Conservation (phyloP, 2,329 filamentous ascomycete genomes). For the Pestalotiopsis sp. region DNA sequence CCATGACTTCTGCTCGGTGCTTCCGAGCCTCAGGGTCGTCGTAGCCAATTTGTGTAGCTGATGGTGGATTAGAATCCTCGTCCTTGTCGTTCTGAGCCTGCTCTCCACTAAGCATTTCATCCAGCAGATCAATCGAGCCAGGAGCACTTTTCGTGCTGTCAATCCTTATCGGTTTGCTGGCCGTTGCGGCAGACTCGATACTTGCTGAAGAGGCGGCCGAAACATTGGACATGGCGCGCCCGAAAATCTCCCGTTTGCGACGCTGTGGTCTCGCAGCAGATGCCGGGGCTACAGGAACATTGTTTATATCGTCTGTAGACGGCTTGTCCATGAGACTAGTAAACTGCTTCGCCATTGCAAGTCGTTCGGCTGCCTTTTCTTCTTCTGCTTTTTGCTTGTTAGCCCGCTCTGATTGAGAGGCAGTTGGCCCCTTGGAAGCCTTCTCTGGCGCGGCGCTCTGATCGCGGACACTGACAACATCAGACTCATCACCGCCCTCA, state of each 20-base stretch:
- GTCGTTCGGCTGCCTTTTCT: slow-evolving; percentile 13
- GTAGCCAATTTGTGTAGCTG: slow-evolving; percentile 58
- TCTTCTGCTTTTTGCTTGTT: slow-evolving; percentile 22
- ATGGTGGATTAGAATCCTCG: slow-evolving; percentile 32
- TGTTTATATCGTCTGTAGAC: slow-evolving; percentile 15
- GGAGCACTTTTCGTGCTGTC: slow-evolving; percentile 18
- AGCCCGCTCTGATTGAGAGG: slow-evolving; percentile 15
- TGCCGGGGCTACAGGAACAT: slow-evolving; percentile 18
- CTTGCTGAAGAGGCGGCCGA: slow-evolving; percentile 52
- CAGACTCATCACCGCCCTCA: slow-evolving; percentile 36
- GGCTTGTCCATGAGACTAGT: slow-evolving; percentile 24
- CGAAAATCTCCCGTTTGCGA: slow-evolving; percentile 54
- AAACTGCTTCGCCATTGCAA: slow-evolving; percentile 28
- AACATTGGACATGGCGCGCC: slow-evolving; percentile 61
- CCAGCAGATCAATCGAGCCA: slow-evolving; percentile 18
- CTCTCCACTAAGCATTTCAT: slow-evolving; percentile 18
- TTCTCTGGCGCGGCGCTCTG: background rate
- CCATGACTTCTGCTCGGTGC: slow-evolving; percentile 28
- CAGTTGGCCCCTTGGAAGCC: background rate
- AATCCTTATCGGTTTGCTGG: slow-evolving; percentile 14
- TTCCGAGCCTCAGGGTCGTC: slow-evolving; percentile 51
- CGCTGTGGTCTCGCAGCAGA: slow-evolving; percentile 25
- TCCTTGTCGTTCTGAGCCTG: slow-evolving; percentile 13
- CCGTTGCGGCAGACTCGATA: slow-evolving; percentile 38
- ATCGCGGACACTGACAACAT: slow-evolving; percentile 17